These are phyloP conservation scores for Pezicula rhizophila DNA, from an alignment of 2,329 filamentous ascomycete species.

Conservation along the genomic window DNA sequence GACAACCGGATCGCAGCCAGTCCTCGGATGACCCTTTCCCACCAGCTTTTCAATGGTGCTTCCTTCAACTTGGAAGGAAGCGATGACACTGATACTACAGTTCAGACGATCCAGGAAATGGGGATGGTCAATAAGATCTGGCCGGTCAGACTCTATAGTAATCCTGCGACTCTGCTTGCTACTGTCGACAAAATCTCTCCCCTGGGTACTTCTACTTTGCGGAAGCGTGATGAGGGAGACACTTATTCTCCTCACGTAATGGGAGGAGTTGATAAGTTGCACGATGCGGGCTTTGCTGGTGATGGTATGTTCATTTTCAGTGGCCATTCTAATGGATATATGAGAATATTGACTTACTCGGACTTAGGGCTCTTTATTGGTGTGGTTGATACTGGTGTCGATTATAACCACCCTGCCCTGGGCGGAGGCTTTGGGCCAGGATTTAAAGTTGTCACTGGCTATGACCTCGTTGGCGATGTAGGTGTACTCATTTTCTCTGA, in stretches of 20 bases:
- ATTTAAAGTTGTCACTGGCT: slow-evolving; percentile 51
- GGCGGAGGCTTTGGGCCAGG: slow-evolving; percentile 57
- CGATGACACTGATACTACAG: not conserved
- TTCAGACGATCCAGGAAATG: not conserved
- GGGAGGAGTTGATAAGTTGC: slow-evolving; percentile 32
- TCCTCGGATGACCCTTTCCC: not conserved
- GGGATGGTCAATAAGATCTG: not conserved
- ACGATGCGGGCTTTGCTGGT: slow-evolving; percentile 37
- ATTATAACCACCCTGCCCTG: slow-evolving; percentile 57
- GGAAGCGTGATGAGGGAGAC: not conserved
- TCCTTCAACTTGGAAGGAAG: not conserved
- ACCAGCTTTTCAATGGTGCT: not conserved
- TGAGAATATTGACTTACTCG: slow-evolving; percentile 21
- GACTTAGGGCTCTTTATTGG: slow-evolving; percentile 7
- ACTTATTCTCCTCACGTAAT: slow-evolving; percentile 8
- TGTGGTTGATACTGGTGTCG: slow-evolving; percentile 34
- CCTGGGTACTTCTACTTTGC: not conserved
- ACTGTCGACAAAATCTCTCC: not conserved
- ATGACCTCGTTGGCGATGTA: slow-evolving; percentile 49
- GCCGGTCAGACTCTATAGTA: slow-evolving; percentile 1
- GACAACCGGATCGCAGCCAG: not conserved
- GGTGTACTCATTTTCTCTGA: too few species aligned
- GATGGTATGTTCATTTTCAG: slow-evolving; percentile 36
- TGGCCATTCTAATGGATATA: slow-evolving; percentile 23
- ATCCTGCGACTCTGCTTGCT: not conserved